phyloP scores from a whole-genome alignment of 164 flowering plant genomes.

The Platanus orientalis region DNA sequence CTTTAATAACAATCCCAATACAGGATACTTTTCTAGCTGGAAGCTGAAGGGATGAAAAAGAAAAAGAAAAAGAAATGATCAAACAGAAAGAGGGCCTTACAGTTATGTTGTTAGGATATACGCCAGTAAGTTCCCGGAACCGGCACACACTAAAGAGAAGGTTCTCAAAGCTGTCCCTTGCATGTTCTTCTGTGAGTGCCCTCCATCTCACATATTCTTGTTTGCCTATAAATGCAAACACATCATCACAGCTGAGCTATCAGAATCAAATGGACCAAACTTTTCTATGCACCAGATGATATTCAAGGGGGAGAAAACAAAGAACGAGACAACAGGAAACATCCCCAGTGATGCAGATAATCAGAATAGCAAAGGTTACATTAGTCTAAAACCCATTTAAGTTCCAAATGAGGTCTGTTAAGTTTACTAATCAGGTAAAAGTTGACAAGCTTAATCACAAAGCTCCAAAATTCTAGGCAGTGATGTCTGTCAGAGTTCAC shows the following conservation, averaged over 20 bases:
- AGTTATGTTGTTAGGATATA: conserved; percentile 81
- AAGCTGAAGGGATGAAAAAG: neutral
- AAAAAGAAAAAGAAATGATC: too few relatives aligned
- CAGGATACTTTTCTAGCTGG: too few relatives aligned
- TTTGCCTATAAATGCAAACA: conserved; percentile 37
- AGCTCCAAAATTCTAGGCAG: too few relatives aligned
- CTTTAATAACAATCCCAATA: too few relatives aligned
- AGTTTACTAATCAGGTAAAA: too few relatives aligned
- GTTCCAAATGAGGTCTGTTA: too few relatives aligned
- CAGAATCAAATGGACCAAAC: neutral
- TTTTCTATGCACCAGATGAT: neutral
- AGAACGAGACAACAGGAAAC: neutral
- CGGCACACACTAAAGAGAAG: conserved; percentile 96
- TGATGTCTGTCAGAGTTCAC: too few relatives aligned
- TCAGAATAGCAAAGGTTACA: neutral
- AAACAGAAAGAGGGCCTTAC: conserved; percentile 39
- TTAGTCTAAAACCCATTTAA: too few relatives aligned
- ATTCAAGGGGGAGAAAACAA: too few relatives aligned
- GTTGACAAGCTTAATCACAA: too few relatives aligned
- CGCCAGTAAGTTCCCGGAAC: conserved; percentile 93
- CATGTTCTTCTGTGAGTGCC: conserved; percentile 96
- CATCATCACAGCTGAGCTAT: neutral
- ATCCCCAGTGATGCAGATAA: neutral
- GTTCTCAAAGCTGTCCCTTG: conserved; percentile 97
- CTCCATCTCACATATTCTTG: conserved; percentile 66